Percentiles rank a stretch among this genome's conserved stretches.
Conservation (phyloP, 176 grass and related monocot genomes). For the Puccinellia tenuiflora region DNA sequence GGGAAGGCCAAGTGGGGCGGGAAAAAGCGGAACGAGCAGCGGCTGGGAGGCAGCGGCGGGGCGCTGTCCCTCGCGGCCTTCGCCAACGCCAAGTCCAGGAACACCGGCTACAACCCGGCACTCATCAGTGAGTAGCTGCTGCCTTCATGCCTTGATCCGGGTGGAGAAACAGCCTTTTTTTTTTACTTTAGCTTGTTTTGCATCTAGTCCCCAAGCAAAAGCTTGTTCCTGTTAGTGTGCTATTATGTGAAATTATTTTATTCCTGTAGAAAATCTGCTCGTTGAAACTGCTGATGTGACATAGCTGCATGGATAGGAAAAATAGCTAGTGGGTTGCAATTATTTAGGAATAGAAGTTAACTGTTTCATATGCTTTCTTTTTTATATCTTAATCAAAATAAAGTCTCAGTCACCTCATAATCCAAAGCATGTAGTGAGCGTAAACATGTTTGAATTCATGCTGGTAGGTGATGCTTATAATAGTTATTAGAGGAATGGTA, state of each 20-base stretch:
- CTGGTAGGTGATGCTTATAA: not conserved
- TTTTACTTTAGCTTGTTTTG: not conserved
- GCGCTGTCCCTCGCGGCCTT: slow-evolving; percentile 83
- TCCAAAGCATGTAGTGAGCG: not conserved
- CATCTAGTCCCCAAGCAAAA: not conserved
- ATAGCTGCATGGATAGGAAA: no score
- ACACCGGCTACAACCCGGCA: slow-evolving; percentile 67
- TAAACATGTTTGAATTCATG: not conserved
- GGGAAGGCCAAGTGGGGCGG: slow-evolving; percentile 42
- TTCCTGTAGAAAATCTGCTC: not conserved
- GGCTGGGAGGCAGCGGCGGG: slow-evolving; percentile 67
- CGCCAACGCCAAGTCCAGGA: slow-evolving; percentile 65
- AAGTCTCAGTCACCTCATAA: not conserved
- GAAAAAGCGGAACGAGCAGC: slow-evolving; percentile 56
- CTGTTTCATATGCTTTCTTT: not conserved
- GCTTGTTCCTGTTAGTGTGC: not conserved
- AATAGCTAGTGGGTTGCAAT: no score
- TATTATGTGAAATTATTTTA: not conserved
- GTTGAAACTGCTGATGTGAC: no score
- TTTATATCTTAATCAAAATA: not conserved
- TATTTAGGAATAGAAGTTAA: no score
- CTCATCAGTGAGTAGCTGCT: slow-evolving; percentile 52
- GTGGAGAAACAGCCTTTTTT: not conserved
- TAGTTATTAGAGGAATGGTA: not conserved
- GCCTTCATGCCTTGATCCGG: not conserved